Percentiles rank a stretch among this genome's conserved stretches.
Conservation (phyloP, 768 basidiomycete species). For the Cystoderma amianthinum region DNA sequence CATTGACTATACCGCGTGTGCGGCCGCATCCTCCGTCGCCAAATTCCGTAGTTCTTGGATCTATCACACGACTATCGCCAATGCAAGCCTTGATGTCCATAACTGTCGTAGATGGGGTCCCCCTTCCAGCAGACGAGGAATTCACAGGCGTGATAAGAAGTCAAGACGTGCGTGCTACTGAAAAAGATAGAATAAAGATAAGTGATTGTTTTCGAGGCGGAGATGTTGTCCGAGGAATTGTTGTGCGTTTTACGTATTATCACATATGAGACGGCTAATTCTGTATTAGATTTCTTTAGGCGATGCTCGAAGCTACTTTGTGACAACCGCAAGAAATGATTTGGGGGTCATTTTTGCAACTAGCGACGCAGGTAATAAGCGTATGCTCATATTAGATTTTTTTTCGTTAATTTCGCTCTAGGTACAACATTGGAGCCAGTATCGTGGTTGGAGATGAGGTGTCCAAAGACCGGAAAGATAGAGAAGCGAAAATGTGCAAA, state of each 20-base stretch:
- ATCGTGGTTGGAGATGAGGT: conserved; percentile 90
- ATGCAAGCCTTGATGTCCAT: conserved; percentile 80
- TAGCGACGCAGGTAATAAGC: conserved; percentile 67
- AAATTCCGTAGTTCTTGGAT: conserved; percentile 75
- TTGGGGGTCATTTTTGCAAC: conserved; percentile 89
- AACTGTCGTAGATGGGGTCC: conserved; percentile 80
- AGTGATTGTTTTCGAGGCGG: conserved; percentile 89
- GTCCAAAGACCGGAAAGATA: conserved; percentile 69
- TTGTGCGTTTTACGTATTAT: conserved; percentile 47
- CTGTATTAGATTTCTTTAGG: conserved; percentile 75
- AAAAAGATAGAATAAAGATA: conserved; percentile 86
- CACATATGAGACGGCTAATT: neutral
- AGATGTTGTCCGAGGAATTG: conserved; percentile 81
- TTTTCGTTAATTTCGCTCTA: conserved; percentile 16
- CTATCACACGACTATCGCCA: conserved; percentile 77
- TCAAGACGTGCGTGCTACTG: conserved; percentile 86
- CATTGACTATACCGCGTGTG: conserved; percentile 52
- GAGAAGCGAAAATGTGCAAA: conserved; percentile 87
- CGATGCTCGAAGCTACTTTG: conserved; percentile 86
- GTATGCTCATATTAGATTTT: neutral
- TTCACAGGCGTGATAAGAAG: conserved; percentile 83
- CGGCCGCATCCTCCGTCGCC: conserved; percentile 70
- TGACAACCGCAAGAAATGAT: conserved; percentile 86
- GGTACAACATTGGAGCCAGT: conserved; percentile 81
- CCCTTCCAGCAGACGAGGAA: conserved; percentile 78